Evolutionary conservation across 1,284 basidiomycete species (phyloP).

Genomic region (Salmacisia buchloeana): DNA sequence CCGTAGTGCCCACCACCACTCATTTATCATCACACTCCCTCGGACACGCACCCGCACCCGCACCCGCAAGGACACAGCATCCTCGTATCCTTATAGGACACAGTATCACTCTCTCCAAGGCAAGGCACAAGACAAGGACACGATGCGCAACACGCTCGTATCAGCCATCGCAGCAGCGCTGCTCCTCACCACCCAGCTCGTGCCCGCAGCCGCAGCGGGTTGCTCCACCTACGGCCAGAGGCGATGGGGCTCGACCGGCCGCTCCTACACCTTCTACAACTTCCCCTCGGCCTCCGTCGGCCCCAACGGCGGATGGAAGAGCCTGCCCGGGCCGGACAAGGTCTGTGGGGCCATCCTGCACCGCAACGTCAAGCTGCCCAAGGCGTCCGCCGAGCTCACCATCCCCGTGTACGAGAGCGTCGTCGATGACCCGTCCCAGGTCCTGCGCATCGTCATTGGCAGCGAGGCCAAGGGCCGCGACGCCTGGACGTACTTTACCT

Average conservation of each 20-base stretch:
- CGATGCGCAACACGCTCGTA: too few relatives aligned
- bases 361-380: conserved; percentile 1
- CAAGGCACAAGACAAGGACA: too few relatives aligned
- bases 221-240: background rate
- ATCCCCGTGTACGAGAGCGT: background rate
- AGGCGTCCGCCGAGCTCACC: background rate
- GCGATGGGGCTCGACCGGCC: background rate
- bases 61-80: too few relatives aligned
- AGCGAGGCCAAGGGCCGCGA: conserved; percentile 6
- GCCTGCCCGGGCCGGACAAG: background rate
- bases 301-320: conserved; percentile 5
- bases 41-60: too few relatives aligned
- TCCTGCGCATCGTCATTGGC: conserved; percentile 1
- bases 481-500: conserved; percentile 7
- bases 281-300: background rate
- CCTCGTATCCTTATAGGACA: too few relatives aligned
- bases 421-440: background rate
- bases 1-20: too few relatives aligned
- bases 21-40: background rate
- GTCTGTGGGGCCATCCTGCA: conserved; percentile 6
- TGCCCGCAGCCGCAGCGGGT: background rate
- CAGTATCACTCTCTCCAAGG: too few relatives aligned
- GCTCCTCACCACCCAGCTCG: too few relatives aligned
- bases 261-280: conserved; percentile 14
- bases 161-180: too few relatives aligned